These are phyloP conservation scores for Ceratocystis cubensis DNA, from an alignment of 2,329 filamentous ascomycete genomes.

Conservation along the genomic window DNA sequence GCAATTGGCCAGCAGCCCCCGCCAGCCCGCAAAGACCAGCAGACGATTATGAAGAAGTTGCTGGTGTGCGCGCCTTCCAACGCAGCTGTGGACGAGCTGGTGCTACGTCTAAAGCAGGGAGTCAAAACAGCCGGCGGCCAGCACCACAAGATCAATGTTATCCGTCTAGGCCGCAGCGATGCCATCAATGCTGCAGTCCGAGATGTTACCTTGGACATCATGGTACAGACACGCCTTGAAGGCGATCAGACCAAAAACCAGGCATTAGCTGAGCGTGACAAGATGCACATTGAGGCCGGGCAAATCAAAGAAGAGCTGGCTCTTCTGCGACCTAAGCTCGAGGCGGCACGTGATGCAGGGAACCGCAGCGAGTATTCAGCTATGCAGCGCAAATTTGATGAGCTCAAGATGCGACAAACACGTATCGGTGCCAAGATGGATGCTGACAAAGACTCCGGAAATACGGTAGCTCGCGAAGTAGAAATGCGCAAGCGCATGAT, in stretches of 20 bases:
- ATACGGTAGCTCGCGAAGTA: slow-evolving; percentile 65
- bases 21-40: slow-evolving; percentile 1
- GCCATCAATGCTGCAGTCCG: slow-evolving; percentile 80
- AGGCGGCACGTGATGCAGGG: slow-evolving; percentile 47
- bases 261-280: slow-evolving; percentile 43
- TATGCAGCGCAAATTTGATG: slow-evolving; percentile 65
- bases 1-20: slow-evolving; percentile 9
- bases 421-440: slow-evolving; percentile 72
- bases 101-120: slow-evolving; percentile 80
- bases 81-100: slow-evolving; percentile 89
- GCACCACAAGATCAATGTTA: slow-evolving; percentile 65
- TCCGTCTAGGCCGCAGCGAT: slow-evolving; percentile 81
- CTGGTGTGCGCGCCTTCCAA: slow-evolving; percentile 98
- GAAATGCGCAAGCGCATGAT: slow-evolving; percentile 74
- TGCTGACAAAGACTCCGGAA: slow-evolving; percentile 71
- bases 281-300: slow-evolving; percentile 49
- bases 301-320: slow-evolving; percentile 59
- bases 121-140: slow-evolving; percentile 65
- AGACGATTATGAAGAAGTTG: slow-evolving; percentile 54
- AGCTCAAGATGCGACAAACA: slow-evolving; percentile 62
- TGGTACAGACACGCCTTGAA: slow-evolving; percentile 64
- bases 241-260: slow-evolving; percentile 46
- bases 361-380: slow-evolving; percentile 38
- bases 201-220: slow-evolving; percentile 85
- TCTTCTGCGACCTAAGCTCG: slow-evolving; percentile 57